Evolutionary conservation across 306 rosid species (phyloP).

Genomic region (Urtica urens): DNA sequence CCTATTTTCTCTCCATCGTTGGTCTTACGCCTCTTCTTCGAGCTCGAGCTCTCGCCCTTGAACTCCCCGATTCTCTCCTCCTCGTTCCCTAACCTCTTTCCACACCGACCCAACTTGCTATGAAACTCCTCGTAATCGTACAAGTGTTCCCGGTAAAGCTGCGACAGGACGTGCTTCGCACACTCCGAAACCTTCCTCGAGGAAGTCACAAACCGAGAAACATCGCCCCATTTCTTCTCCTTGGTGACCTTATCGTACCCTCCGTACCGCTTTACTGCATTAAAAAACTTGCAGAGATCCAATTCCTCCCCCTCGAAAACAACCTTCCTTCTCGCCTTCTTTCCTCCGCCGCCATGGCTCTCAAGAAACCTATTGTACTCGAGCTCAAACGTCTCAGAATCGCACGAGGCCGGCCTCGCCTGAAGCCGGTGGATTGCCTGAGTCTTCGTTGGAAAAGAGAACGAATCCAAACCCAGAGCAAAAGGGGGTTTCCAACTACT

Average conservation of each 20-base stretch:
- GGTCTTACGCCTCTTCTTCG: slow-evolving; percentile 42
- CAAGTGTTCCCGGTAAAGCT: slow-evolving; percentile 71
- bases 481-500: slow-evolving; percentile 85
- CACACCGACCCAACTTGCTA: slow-evolving; percentile 36
- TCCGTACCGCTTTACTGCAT: slow-evolving; percentile 73
- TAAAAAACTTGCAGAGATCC: slow-evolving; percentile 77
- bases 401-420: slow-evolving; percentile 68
- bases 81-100: slow-evolving; percentile 39
- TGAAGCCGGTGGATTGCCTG: slow-evolving; percentile 91
- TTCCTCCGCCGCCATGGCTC: slow-evolving; percentile 32
- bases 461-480: slow-evolving; percentile 54
- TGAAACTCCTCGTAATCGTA: slow-evolving; percentile 60
- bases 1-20: slow-evolving; percentile 30
- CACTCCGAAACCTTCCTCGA: slow-evolving; percentile 55
- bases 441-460: slow-evolving; percentile 72
- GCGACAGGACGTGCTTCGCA: slow-evolving; percentile 76
- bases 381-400: slow-evolving; percentile 72
- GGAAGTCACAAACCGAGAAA: slow-evolving; percentile 51
- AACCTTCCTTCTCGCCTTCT: slow-evolving; percentile 58
- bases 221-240: slow-evolving; percentile 90
- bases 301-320: slow-evolving; percentile 77
- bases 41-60: slow-evolving; percentile 18
- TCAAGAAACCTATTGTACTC: slow-evolving; percentile 78
- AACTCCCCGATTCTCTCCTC: slow-evolving; percentile 34
- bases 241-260: slow-evolving; percentile 67